Conservation (phyloP, 768 basidiomycete genomes). For the Leccinum incarnatum region DNA sequence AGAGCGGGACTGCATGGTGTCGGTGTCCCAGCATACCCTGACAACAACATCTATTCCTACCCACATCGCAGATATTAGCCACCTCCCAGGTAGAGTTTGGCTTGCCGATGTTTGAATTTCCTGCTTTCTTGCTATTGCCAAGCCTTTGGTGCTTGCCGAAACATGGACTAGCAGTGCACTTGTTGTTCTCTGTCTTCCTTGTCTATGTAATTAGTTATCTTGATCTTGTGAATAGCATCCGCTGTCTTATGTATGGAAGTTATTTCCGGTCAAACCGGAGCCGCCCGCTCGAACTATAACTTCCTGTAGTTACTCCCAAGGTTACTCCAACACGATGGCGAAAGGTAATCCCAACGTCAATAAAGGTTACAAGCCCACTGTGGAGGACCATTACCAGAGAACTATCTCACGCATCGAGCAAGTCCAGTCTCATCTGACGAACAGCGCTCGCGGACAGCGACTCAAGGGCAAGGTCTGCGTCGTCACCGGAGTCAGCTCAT, state of each 20-base stretch:
- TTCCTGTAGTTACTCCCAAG: not conserved
- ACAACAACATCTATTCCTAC: constrained; percentile 12
- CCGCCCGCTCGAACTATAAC: not conserved
- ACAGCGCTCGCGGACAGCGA: constrained; percentile 49
- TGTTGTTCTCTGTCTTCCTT: constrained; percentile 5
- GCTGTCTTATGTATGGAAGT: not conserved
- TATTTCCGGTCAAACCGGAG: not conserved
- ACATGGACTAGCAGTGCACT: constrained; percentile 10
- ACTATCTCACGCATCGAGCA: constrained; percentile 65
- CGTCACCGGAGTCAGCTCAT: constrained; percentile 83
- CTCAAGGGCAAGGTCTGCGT: constrained; percentile 80
- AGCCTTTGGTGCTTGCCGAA: constrained; percentile 12
- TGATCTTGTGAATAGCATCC: not conserved
- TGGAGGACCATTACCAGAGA: constrained; percentile 55
- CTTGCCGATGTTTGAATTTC: constrained; percentile 5
- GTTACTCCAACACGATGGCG: constrained; percentile 10
- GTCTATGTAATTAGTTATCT: constrained; percentile 9
- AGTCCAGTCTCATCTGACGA: constrained; percentile 65
- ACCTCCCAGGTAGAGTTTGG: not conserved
- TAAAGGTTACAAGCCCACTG: constrained; percentile 12
- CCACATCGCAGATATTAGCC: constrained; percentile 7
- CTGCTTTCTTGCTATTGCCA: constrained; percentile 5
- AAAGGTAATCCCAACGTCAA: constrained; percentile 9
- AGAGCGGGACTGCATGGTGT: constrained; percentile 13
- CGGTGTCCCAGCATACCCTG: constrained; percentile 11